A percentile compares a stretch with the other conserved stretches of the same genome.
These are phyloP conservation scores for Firmiana major DNA, from an alignment of 345 rosid genomes.

Conservation along the genomic window DNA sequence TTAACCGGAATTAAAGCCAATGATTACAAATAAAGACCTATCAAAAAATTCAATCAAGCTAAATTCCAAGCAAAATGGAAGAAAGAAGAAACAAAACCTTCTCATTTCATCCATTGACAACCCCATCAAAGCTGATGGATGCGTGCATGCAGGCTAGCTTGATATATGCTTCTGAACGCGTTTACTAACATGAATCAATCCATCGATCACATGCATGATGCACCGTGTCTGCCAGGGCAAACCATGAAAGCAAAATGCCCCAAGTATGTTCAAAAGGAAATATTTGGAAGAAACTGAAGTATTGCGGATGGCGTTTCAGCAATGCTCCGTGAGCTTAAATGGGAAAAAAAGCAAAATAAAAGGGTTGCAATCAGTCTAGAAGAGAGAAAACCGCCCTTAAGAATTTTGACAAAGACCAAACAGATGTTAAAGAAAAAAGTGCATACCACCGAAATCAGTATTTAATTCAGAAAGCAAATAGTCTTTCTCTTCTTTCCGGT, in stretches of 20 bases:
- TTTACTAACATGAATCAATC: neutral
- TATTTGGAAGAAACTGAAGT: neutral
- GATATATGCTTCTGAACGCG: neutral
- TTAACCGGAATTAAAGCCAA: neutral
- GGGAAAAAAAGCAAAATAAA: neutral
- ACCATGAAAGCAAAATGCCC: neutral
- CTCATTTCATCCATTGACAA: neutral
- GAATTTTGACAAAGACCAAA: neutral
- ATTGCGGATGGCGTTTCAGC: neutral
- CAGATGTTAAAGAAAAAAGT: neutral
- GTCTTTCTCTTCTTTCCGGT: neutral
- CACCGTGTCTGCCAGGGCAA: constrained; percentile 4
- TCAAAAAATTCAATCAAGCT: neutral
- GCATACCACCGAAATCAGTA: neutral
- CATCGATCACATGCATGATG: neutral
- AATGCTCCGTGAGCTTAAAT: neutral
- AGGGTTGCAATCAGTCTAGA: neutral
- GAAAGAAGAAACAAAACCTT: neutral
- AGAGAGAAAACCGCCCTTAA: neutral
- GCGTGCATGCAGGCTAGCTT: neutral
- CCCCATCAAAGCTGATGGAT: neutral
- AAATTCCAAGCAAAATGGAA: neutral
- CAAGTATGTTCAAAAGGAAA: neutral
- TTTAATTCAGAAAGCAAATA: neutral
- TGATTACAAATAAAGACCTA: neutral